These are phyloP conservation scores for Salvia miltiorrhiza DNA, from an alignment of 257 asterid species.

Conservation along the genomic window DNA sequence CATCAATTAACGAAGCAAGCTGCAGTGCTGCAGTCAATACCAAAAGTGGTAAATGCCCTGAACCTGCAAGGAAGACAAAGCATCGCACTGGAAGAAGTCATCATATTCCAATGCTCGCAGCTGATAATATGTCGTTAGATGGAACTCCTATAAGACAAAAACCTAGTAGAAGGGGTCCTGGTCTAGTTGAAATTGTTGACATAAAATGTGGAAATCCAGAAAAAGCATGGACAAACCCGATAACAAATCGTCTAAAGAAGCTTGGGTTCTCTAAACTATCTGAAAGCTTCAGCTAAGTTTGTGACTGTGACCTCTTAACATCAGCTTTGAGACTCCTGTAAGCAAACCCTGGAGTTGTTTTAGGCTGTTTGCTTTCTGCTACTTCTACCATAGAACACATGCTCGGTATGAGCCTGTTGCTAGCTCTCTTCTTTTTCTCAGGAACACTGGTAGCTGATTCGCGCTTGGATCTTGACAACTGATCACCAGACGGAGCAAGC, in stretches of 20 bases:
- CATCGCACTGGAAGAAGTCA: constrained; percentile 44
- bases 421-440: constrained; percentile 43
- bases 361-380: constrained; percentile 28
- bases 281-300: constrained; percentile 30
- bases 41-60: constrained; percentile 25
- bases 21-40: constrained; percentile 33
- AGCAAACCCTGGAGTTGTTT: constrained; percentile 6
- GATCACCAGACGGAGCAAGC: constrained; percentile 19
- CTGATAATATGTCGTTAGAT: constrained; percentile 48
- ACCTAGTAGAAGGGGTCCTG: constrained; percentile 39
- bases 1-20: constrained; percentile 44
- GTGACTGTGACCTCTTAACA: constrained; percentile 22
- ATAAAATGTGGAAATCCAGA: constrained; percentile 68
- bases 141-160: constrained; percentile 62
- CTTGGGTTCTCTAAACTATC: constrained; percentile 69
- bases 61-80: constrained; percentile 44
- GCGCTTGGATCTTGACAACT: constrained; percentile 24
- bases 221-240: constrained; percentile 52
- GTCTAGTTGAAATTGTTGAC: constrained; percentile 65
- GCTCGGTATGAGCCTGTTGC: constrained; percentile 51
- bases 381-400: constrained; percentile 61
- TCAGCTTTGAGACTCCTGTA: constrained; percentile 40
- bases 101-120: constrained; percentile 61
- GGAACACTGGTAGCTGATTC: constrained; percentile 25
- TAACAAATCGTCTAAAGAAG: constrained; percentile 59